Conservation (phyloP, 352 stramenopile genomes). For the Globisporangium parvum region DNA sequence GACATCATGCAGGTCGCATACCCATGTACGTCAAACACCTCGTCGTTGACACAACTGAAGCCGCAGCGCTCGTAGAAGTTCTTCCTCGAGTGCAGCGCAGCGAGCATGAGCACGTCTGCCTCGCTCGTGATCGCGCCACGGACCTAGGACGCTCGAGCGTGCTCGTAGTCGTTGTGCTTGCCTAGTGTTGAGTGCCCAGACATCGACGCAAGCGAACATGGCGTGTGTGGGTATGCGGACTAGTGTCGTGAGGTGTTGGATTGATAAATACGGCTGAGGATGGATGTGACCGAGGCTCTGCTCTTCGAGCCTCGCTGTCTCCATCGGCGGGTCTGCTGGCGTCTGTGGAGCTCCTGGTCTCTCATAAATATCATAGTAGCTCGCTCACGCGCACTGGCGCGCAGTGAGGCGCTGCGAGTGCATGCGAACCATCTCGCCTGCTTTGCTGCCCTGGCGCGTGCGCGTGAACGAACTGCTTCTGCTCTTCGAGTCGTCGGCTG, state of each 20-base stretch:
- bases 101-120: too few species aligned
- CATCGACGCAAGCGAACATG: too few species aligned
- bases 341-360: neutral
- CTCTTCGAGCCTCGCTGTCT: slow-evolving; percentile 7
- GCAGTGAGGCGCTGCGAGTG: slow-evolving; percentile 27
- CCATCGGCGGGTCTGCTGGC: slow-evolving; percentile 2
- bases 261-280: slow-evolving; percentile 6
- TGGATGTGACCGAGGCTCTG: slow-evolving; percentile 5
- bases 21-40: too few species aligned
- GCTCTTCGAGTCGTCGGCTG: slow-evolving; percentile 10
- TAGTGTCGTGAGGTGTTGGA: neutral
- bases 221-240: too few species aligned
- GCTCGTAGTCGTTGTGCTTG: too few species aligned
- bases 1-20: too few species aligned
- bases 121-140: neutral
- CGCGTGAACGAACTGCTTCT: slow-evolving; percentile 21
- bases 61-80: too few species aligned
- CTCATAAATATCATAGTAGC: neutral
- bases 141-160: too few species aligned
- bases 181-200: too few species aligned
- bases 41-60: too few species aligned
- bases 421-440: slow-evolving; percentile 30
- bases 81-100: too few species aligned
- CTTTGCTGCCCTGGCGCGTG: slow-evolving; percentile 27
- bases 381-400: slow-evolving; percentile 13